A percentile compares a stretch with the other conserved stretches of the same genome.
Conservation (phyloP, 306 rosid genomes). For the Biancaea sappan region DNA sequence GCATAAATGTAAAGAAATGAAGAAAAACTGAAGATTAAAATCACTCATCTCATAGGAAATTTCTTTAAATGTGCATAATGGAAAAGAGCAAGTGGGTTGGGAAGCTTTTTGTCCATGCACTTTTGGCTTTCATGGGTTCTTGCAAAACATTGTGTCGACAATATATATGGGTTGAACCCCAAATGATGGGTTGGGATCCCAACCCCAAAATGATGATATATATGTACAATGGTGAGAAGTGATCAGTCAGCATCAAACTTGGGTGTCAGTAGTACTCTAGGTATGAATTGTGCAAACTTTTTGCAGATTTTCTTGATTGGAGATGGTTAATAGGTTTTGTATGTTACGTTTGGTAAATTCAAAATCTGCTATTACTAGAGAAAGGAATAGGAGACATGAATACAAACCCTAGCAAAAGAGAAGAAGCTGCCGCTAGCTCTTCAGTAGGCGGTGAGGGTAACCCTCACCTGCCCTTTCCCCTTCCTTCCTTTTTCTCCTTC, state of each 20-base stretch:
- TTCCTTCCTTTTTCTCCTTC: no score
- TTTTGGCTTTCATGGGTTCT: slow-evolving; percentile 21
- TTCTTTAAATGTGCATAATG: slow-evolving; percentile 28
- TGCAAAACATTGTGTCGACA: slow-evolving; percentile 39
- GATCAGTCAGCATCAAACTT: slow-evolving; percentile 40
- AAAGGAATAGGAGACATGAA: no score
- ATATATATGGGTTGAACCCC: slow-evolving; percentile 32
- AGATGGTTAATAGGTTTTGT: slow-evolving; percentile 25
- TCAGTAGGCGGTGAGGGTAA: no score
- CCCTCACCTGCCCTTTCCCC: no score
- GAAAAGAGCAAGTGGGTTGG: slow-evolving; percentile 17
- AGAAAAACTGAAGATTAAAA: not conserved
- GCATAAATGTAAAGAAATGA: not conserved
- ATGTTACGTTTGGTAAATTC: no score
- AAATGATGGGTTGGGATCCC: no score
- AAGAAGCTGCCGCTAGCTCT: no score
- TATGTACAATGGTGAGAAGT: slow-evolving; percentile 34
- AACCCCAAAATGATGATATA: no score
- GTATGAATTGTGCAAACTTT: slow-evolving; percentile 34
- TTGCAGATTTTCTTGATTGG: slow-evolving; percentile 29
- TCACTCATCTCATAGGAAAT: slow-evolving; percentile 30
- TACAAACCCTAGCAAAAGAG: no score
- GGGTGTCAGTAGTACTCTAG: slow-evolving; percentile 25
- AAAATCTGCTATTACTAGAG: no score
- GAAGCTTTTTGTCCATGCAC: not conserved